phyloP scores from a whole-genome alignment of 2,329 filamentous ascomycete species.

The Verticillium isaacii region DNA sequence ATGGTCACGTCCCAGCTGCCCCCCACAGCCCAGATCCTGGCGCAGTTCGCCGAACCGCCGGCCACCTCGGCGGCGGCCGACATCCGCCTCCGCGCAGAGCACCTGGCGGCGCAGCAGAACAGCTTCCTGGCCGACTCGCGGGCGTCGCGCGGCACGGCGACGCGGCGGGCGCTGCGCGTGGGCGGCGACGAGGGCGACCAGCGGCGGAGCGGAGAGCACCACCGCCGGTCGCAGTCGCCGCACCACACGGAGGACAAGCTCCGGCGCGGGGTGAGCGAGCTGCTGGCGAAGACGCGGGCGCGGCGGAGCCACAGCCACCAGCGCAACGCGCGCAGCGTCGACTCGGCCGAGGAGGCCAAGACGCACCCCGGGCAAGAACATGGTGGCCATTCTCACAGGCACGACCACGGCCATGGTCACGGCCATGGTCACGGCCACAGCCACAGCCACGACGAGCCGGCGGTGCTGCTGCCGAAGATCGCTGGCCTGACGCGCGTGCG shows the following conservation, averaged over 20 bases:
- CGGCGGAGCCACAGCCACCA: slow-evolving; percentile 7
- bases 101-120: slow-evolving; percentile 61
- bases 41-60: slow-evolving; percentile 49
- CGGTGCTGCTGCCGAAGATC: slow-evolving; percentile 23
- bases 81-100: slow-evolving; percentile 64
- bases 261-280: slow-evolving; percentile 40
- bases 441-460: slow-evolving; percentile 10
- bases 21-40: slow-evolving; percentile 52
- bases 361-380: background rate
- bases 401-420: background rate
- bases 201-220: slow-evolving; percentile 31
- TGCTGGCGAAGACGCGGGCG: slow-evolving; percentile 36
- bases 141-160: slow-evolving; percentile 22
- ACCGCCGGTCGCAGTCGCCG: slow-evolving; percentile 27
- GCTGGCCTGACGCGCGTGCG: slow-evolving; percentile 29
- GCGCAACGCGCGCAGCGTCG: slow-evolving; percentile 4
- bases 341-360: background rate
- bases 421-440: background rate
- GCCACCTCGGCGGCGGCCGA: slow-evolving; percentile 59
- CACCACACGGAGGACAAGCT: slow-evolving; percentile 46
- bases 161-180: slow-evolving; percentile 31
- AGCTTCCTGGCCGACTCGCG: slow-evolving; percentile 33
- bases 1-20: slow-evolving; percentile 74
- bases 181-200: slow-evolving; percentile 43
- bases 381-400: background rate